A percentile compares a stretch with the other conserved stretches of the same genome.
phyloP scores from a whole-genome alignment of 176 grass and related monocot species.

The Zoysia japonica region DNA sequence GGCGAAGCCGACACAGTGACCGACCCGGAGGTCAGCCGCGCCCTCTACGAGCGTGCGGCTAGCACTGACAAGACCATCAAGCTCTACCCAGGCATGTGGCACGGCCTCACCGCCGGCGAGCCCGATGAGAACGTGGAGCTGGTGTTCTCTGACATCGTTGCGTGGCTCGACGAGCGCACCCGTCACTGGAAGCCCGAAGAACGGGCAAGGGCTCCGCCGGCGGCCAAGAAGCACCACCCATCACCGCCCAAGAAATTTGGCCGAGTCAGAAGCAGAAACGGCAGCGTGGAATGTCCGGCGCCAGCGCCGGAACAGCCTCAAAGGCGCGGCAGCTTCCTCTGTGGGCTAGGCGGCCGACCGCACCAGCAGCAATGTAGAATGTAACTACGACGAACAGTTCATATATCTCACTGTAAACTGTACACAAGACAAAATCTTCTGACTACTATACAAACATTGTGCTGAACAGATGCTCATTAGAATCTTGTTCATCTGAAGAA shows the following conservation, averaged over 20 bases:
- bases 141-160: conserved; percentile 74
- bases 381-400: conserved; percentile 34
- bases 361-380: conserved; percentile 62
- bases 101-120: conserved; percentile 81
- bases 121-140: conserved; percentile 68
- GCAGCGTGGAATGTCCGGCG: neutral
- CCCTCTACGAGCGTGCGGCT: conserved; percentile 57
- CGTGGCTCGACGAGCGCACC: conserved; percentile 60
- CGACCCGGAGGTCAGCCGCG: conserved; percentile 81
- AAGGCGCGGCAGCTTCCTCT: conserved; percentile 41
- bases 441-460: neutral
- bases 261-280: neutral
- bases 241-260: neutral
- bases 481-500: conserved; percentile 14
- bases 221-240: neutral
- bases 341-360: conserved; percentile 49
- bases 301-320: neutral
- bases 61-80: conserved; percentile 85
- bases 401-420: neutral
- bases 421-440: neutral
- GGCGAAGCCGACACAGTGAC: conserved; percentile 84
- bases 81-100: conserved; percentile 93
- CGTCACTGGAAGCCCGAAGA: neutral
- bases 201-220: neutral
- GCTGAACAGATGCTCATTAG: conserved; percentile 6